Percentiles rank a stretch among this genome's conserved stretches.
These are phyloP conservation scores for Selaginella tamariscina DNA, from an alignment of 75 land plant species.

Conservation along the genomic window DNA sequence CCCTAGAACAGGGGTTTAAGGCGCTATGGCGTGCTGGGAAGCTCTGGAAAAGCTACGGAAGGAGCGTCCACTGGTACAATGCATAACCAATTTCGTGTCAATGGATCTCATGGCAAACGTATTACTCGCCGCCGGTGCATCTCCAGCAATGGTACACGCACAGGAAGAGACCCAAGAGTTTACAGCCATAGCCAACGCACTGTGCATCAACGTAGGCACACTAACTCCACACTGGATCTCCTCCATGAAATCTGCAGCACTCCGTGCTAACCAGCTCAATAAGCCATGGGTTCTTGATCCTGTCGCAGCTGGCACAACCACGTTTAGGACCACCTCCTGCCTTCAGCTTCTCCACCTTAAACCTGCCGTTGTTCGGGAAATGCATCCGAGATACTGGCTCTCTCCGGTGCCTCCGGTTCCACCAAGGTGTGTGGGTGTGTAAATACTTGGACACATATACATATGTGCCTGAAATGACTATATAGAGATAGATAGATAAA, in stretches of 20 bases:
- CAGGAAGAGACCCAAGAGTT: conserved; percentile 65
- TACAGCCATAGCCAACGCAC: conserved; percentile 52
- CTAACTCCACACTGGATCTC: conserved; percentile 64
- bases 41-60: conserved; percentile 32
- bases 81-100: conserved; percentile 93
- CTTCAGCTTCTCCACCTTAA: conserved; percentile 41
- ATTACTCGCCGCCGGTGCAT: conserved; percentile 77
- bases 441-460: neutral
- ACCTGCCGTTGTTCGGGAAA: conserved; percentile 81
- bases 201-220: conserved; percentile 81
- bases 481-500: no score
- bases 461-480: neutral
- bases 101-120: conserved; percentile 93
- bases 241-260: conserved; percentile 52
- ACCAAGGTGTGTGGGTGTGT: conserved; percentile 34
- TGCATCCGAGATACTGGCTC: conserved; percentile 86
- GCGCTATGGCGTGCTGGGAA: no score
- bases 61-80: conserved; percentile 61
- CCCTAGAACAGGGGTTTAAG: no score
- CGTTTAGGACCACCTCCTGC: conserved; percentile 56
- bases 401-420: conserved; percentile 36
- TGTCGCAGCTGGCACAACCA: conserved; percentile 70
- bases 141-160: conserved; percentile 92
- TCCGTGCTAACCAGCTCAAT: conserved; percentile 24
- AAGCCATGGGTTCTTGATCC: conserved; percentile 97